phyloP scores from a whole-genome alignment of 345 rosid species.

The Melaleuca quinquenervia region DNA sequence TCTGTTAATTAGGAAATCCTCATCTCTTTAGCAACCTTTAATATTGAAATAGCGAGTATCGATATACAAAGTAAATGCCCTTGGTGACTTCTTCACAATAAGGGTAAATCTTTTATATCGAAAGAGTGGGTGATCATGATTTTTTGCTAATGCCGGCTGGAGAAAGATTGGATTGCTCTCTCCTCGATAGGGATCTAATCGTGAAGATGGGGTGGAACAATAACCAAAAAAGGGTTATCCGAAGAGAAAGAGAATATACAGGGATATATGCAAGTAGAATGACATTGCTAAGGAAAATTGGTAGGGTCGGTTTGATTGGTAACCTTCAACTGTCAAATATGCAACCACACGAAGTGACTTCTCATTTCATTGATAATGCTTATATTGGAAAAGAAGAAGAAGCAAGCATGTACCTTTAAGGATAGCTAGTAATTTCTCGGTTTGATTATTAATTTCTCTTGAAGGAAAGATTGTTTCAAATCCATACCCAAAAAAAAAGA shows the following conservation, averaged over 20 bases:
- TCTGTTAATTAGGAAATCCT: not conserved
- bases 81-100: not conserved
- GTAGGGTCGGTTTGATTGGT: not conserved
- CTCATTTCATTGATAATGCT: not conserved
- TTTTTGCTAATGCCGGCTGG: not conserved
- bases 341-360: not conserved
- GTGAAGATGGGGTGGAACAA: not conserved
- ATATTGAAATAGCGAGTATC: not conserved
- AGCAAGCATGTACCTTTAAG: not conserved
- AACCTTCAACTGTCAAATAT: not conserved
- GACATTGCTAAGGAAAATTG: not conserved
- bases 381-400: not conserved
- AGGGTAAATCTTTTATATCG: not conserved
- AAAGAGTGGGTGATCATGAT: not conserved
- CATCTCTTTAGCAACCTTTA: too few species aligned
- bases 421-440: not conserved
- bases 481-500: too few species aligned
- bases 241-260: not conserved
- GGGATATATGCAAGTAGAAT: not conserved
- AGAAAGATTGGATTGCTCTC: not conserved
- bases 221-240: not conserved
- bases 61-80: not conserved
- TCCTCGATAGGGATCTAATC: not conserved
- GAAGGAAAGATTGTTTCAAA: not conserved
- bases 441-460: not conserved